Conservation (phyloP, 1,284 basidiomycete species). For the Hymenochaete sp. region DNA sequence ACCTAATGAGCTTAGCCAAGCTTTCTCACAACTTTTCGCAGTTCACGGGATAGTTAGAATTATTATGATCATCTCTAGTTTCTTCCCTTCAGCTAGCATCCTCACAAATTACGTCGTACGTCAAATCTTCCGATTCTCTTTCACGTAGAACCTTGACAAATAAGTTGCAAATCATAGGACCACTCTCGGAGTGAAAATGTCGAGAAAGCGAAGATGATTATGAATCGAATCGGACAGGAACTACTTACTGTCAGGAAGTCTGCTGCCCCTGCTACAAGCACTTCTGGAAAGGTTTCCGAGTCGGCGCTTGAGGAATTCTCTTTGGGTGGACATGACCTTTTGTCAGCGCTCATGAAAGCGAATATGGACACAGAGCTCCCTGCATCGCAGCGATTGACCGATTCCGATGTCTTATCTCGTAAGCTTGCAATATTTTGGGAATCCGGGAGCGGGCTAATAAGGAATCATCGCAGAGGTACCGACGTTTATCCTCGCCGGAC, state of each 20-base stretch:
- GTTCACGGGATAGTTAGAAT: conserved; percentile 27
- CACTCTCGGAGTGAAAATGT: conserved; percentile 16
- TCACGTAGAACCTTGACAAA: neutral
- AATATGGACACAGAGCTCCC: conserved; percentile 40
- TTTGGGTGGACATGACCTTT: conserved; percentile 24
- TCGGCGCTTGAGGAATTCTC: conserved; percentile 5
- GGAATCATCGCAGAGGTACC: conserved; percentile 30
- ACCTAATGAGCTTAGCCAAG: conserved; percentile 26
- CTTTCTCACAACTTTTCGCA: conserved; percentile 26
- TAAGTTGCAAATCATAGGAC: too few relatives aligned
- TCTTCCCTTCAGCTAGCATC: neutral
- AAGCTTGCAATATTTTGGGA: conserved; percentile 24
- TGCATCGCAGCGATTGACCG: conserved; percentile 37
- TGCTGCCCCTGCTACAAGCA: conserved; percentile 21
- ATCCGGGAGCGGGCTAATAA: neutral
- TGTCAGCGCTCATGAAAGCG: conserved; percentile 34
- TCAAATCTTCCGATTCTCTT: neutral
- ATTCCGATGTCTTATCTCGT: conserved; percentile 51
- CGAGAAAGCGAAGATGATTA: conserved; percentile 23
- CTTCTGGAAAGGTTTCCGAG: conserved; percentile 18
- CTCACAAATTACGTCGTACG: neutral
- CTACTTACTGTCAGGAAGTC: conserved; percentile 36
- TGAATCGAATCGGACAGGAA: conserved; percentile 30
- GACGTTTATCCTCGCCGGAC: conserved; percentile 35
- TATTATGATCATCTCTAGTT: too few relatives aligned